Evolutionary conservation across 1,284 basidiomycete species (phyloP).

Genomic region (Microbotryum intermedium): DNA sequence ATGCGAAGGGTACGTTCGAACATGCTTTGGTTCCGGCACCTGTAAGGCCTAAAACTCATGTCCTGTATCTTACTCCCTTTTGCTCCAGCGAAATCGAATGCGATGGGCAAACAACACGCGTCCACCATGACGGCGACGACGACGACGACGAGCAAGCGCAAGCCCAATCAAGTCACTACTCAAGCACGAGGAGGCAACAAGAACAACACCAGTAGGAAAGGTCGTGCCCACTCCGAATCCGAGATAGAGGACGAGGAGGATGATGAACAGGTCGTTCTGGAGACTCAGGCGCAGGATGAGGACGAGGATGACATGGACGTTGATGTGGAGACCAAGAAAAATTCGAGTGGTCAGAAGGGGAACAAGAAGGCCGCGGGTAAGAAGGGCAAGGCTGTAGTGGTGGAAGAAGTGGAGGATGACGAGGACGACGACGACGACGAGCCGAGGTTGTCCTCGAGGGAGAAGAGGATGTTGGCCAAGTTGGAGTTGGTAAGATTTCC

Average conservation of each 20-base stretch:
- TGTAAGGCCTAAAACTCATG: too few species aligned
- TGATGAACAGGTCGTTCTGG: neutral
- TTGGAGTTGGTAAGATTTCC: constrained; percentile 14
- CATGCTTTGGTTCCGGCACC: too few species aligned
- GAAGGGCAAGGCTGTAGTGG: neutral
- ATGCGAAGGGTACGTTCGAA: too few species aligned
- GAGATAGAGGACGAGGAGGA: neutral
- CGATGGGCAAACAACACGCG: neutral
- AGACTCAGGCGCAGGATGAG: neutral
- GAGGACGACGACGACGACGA: neutral
- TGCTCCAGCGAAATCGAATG: neutral
- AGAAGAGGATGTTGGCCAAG: constrained; percentile 21
- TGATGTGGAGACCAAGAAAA: neutral
- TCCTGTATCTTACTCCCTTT: too few species aligned
- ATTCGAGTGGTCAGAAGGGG: neutral
- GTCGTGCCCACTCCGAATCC: too few species aligned
- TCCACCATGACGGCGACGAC: neutral
- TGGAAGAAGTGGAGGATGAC: neutral
- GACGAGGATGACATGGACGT: neutral
- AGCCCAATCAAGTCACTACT: neutral
- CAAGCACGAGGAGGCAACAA: neutral
- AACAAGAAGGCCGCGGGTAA: constrained; percentile 1
- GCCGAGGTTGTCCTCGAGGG: constrained; percentile 2
- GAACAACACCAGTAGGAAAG: neutral
- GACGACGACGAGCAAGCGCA: neutral